Conservation (phyloP, 2,329 filamentous ascomycete species). For the Ophiocordyceps sinensis region DNA sequence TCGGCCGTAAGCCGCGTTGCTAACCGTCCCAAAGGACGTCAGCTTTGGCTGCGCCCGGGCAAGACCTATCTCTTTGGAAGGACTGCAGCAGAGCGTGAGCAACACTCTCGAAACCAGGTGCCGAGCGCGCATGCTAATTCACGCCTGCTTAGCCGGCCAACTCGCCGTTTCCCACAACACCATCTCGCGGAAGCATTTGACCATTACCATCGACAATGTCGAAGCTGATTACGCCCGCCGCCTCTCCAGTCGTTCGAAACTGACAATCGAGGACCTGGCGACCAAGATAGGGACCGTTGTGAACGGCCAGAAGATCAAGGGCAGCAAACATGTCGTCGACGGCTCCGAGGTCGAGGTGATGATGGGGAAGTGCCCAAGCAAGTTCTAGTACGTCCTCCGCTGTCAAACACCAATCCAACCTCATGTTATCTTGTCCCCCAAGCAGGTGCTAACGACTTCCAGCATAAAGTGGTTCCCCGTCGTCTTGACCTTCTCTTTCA, state of each 20-base stretch:
- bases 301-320: slow-evolving; percentile 57
- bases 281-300: slow-evolving; percentile 75
- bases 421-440: neutral
- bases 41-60: slow-evolving; percentile 74
- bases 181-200: slow-evolving; percentile 80
- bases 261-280: slow-evolving; percentile 65
- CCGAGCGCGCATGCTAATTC: neutral
- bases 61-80: slow-evolving; percentile 78
- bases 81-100: slow-evolving; percentile 49
- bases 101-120: neutral
- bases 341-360: slow-evolving; percentile 43
- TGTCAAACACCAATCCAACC: neutral
- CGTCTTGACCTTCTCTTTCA: slow-evolving; percentile 25
- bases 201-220: slow-evolving; percentile 56
- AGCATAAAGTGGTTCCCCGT: slow-evolving; percentile 65
- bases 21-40: slow-evolving; percentile 20
- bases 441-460: neutral
- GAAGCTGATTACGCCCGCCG: slow-evolving; percentile 50
- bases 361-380: slow-evolving; percentile 54
- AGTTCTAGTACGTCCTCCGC: slow-evolving; percentile 35
- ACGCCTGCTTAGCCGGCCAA: slow-evolving; percentile 36
- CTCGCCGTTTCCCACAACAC: slow-evolving; percentile 63
- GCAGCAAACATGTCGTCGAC: slow-evolving; percentile 40
- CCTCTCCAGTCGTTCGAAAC: slow-evolving; percentile 47
- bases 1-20: neutral